Evolutionary conservation across 495 filamentous ascomycete species (phyloP).

Genomic region (Tuber brumale): DNA sequence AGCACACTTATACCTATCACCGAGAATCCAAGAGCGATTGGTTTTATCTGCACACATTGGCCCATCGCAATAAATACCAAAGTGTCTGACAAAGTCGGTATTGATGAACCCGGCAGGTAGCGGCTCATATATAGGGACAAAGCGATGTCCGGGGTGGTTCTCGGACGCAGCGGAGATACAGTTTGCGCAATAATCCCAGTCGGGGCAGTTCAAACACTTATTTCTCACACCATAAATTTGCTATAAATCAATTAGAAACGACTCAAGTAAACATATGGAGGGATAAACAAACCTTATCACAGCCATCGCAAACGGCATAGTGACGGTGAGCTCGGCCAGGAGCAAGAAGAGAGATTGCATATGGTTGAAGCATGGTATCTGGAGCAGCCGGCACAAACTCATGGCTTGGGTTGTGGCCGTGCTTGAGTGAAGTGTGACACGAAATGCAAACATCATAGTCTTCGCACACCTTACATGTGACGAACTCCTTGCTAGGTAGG

Average conservation of each 20-base stretch:
- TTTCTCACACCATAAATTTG: conserved; percentile 83
- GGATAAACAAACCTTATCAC: conserved; percentile 59
- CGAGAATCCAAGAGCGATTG: conserved; percentile 62
- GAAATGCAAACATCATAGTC: conserved; percentile 86
- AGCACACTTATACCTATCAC: conserved; percentile 92
- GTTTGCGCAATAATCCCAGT: conserved; percentile 90
- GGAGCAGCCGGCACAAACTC: conserved; percentile 61
- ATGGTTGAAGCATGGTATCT: conserved; percentile 51
- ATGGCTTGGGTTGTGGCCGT: conserved; percentile 91
- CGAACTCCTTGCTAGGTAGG: conserved; percentile 66
- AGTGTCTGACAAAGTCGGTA: conserved; percentile 55
- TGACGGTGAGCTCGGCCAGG: conserved; percentile 79
- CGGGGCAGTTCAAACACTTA: conserved; percentile 95
- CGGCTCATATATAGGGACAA: conserved; percentile 78
- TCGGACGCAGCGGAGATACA: conserved; percentile 61
- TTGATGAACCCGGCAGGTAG: conserved; percentile 47
- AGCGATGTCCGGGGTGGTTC: conserved; percentile 78
- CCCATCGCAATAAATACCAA: conserved; percentile 90
- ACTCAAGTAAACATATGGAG: conserved; percentile 7
- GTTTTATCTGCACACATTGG: conserved; percentile 65
- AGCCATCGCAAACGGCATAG: conserved; percentile 89
- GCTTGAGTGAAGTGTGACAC: conserved; percentile 68
- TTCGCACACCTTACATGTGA: conserved; percentile 76
- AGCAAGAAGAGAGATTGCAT: conserved; percentile 57
- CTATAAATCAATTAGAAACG: conserved; percentile 44